phyloP scores from a whole-genome alignment of 345 rosid genomes.

The Anastatica hierochuntica region DNA sequence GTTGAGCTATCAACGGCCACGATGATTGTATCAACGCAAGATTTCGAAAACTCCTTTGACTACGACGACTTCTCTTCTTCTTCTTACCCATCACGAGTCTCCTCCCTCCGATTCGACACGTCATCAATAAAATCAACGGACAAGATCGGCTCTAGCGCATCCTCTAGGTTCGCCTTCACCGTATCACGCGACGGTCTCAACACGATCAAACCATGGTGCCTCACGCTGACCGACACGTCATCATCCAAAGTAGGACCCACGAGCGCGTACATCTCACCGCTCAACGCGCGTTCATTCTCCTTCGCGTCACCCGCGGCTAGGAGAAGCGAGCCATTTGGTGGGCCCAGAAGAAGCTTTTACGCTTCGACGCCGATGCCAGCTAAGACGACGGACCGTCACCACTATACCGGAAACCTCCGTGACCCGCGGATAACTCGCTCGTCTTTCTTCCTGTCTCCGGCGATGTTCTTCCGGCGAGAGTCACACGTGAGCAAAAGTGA shows the following conservation, averaged over 20 bases:
- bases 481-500: conserved; percentile 55
- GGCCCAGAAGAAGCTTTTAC: conserved; percentile 42
- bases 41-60: conserved; percentile 64
- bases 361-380: conserved; percentile 94
- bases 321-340: conserved; percentile 18
- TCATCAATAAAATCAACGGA: conserved; percentile 52
- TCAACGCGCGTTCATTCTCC: conserved; percentile 77
- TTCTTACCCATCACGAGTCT: conserved; percentile 52
- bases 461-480: conserved; percentile 69
- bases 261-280: conserved; percentile 70
- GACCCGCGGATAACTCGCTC: conserved; percentile 73
- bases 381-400: conserved; percentile 33
- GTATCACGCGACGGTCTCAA: conserved; percentile 79
- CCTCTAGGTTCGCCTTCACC: conserved; percentile 96
- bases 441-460: conserved; percentile 93
- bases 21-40: conserved; percentile 57
- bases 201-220: conserved; percentile 95
- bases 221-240: conserved; percentile 60
- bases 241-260: conserved; percentile 40
- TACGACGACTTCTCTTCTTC: conserved; percentile 56
- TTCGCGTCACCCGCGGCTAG: conserved; percentile 82
- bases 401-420: conserved; percentile 21
- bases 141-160: conserved; percentile 52
- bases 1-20: conserved; percentile 68
- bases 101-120: conserved; percentile 82